Conservation (phyloP, 2,329 filamentous ascomycete species). For the Byssoonygena ceratinophila region DNA sequence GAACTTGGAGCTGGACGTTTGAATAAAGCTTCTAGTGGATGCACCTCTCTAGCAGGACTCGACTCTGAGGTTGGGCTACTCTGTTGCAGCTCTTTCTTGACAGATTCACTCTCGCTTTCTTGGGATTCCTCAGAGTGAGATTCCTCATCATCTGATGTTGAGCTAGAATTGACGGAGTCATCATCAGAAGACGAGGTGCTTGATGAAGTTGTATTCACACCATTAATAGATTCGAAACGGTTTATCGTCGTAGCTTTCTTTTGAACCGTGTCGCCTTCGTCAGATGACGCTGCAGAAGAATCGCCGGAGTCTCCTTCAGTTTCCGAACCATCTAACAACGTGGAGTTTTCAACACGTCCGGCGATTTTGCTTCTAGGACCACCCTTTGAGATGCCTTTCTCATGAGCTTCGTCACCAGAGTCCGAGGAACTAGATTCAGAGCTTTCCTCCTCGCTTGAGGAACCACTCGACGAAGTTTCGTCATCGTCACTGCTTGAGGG, state of each 20-base stretch:
- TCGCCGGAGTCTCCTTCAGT: constrained; percentile 24
- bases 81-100: background rate
- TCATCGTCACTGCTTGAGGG: constrained; percentile 26
- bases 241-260: background rate
- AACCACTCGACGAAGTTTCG: constrained; percentile 19
- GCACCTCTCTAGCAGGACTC: constrained; percentile 47
- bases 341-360: too few species aligned
- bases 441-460: constrained; percentile 23
- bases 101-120: background rate
- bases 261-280: constrained; percentile 16
- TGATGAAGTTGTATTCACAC: background rate
- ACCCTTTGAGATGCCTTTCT: background rate
- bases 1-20: constrained; percentile 52
- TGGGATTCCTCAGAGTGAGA: background rate
- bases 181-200: background rate
- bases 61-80: constrained; percentile 5
- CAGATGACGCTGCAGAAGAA: background rate
- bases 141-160: background rate
- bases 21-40: constrained; percentile 86
- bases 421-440: constrained; percentile 20
- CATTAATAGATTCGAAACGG: background rate
- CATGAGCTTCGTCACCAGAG: constrained; percentile 11
- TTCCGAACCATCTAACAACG: constrained; percentile 21
- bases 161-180: background rate
- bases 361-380: too few species aligned